Base-by-base conservation (phyloP, 139 green algal species). In the Chlorella vulgaris region DNA sequence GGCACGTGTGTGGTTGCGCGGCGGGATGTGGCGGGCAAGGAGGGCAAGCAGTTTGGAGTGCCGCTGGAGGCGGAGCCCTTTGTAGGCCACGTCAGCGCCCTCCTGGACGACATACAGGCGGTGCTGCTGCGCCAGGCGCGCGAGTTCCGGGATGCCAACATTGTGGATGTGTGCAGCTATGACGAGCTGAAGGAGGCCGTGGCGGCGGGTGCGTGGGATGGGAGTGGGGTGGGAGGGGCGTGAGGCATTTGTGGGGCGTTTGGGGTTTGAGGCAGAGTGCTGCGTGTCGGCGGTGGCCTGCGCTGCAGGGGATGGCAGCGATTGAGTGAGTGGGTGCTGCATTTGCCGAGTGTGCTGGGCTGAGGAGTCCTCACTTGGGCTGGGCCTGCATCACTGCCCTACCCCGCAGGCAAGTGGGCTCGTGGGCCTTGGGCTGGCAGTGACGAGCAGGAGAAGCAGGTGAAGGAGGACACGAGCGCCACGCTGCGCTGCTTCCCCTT, bases 401-500 rank as follows among this genome's bases (percentile, higher is more conserved):
- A n/a, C n/a, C n/a, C n/a, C n/a, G 42, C 90, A 92, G 92, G 96
- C 76, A 96, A 97, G 69, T 99, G 96, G 96, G 96, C 96, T 7
- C 88, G 94, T 13, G 94, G 96, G 1, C 86, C 85, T 29, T 99
- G 96, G 96, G 88, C 88, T 18, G 94, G 88, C 66, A 91, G 83
- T 55, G 94, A 98, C 73, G 95, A 90, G 18, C 89, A 98, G 31
- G 96, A 98, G 91, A 19, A 21, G 22, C 62, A 75, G 50, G 86
- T 99, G 19, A 99, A 99, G 91, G 95, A 99, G 81, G 95, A 99
- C 78, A 99, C 94, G 38, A 63, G 61, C 1, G 94, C 94, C 22
- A 97, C 96, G 21, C 85, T 99, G 76, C 90, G 97, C 40, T 99
- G 97, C 89, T 98, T 98, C 84, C 97, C 97, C 26, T 99, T 99